Conservation (phyloP, 345 rosid genomes). For the Eucalyptus caleyi region DNA sequence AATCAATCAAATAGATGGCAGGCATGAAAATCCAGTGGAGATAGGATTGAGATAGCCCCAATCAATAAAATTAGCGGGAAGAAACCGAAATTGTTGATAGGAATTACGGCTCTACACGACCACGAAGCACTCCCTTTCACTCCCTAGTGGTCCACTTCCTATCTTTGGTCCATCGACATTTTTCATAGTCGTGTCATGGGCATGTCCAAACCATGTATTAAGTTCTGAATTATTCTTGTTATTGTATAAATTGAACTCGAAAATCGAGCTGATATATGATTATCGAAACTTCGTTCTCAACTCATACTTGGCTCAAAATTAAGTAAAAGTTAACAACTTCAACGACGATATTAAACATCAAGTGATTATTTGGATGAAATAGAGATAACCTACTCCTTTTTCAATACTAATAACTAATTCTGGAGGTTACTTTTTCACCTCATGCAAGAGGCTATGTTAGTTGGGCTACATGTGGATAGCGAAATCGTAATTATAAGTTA, state of each 20-base stretch:
- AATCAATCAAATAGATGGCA: background rate
- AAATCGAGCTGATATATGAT: background rate
- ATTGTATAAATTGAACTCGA: background rate
- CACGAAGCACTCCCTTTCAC: background rate
- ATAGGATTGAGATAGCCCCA: background rate
- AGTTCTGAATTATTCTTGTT: background rate
- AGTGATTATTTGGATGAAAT: background rate
- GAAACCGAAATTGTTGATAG: background rate
- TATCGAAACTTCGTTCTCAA: background rate
- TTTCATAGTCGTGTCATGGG: background rate
- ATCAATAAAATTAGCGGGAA: background rate
- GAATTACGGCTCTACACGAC: background rate
- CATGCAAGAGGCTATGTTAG: background rate
- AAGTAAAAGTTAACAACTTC: background rate
- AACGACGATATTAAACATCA: background rate
- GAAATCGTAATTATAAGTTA: background rate
- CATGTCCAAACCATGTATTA: background rate
- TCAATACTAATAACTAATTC: background rate
- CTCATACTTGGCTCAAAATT: background rate
- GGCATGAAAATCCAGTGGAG: background rate
- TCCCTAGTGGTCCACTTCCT: background rate
- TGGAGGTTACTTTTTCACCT: background rate
- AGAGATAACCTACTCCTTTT: background rate
- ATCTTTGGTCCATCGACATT: background rate
- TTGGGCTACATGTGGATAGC: background rate